These are phyloP conservation scores for Pseudozyma sp. DNA, from an alignment of 1,284 basidiomycete genomes.

Conservation along the genomic window DNA sequence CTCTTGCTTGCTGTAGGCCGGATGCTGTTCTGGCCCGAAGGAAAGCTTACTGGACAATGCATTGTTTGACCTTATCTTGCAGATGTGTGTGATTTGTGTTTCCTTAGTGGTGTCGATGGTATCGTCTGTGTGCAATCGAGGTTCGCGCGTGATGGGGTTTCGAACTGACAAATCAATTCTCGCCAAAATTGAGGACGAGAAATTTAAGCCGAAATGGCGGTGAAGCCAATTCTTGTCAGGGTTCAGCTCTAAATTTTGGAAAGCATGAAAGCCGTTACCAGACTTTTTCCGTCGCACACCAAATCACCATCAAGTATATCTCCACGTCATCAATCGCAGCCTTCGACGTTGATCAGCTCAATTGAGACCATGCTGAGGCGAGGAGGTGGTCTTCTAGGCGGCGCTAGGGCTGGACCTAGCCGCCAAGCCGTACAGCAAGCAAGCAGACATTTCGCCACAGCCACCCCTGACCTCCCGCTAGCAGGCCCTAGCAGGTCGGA, in stretches of 20 bases:
- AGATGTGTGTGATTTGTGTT: not conserved
- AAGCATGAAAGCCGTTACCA: too few species aligned
- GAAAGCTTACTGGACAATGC: conserved; percentile 24
- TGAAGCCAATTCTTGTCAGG: too few species aligned
- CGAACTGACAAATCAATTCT: too few species aligned
- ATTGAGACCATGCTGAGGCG: conserved; percentile 6
- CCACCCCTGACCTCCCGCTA: conserved; percentile 5
- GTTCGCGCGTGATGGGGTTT: too few species aligned
- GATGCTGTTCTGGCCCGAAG: not conserved
- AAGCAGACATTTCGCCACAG: conserved; percentile 17
- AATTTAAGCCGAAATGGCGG: too few species aligned
- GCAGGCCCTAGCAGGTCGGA: conserved; percentile 21
- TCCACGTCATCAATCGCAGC: not conserved
- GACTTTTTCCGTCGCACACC: not conserved
- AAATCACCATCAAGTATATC: not conserved
- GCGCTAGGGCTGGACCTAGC: not conserved
- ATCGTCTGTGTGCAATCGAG: too few species aligned
- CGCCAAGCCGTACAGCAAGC: conserved; percentile 2
- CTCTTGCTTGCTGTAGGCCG: conserved; percentile 9
- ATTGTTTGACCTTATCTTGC: conserved; percentile 3
- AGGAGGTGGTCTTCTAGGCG: not conserved
- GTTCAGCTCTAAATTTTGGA: too few species aligned
- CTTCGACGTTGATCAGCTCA: not conserved
- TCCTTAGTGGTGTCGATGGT: too few species aligned
- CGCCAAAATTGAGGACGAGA: too few species aligned